Evolutionary conservation across 139 green algal genomes (phyloP).

Genomic region (Chlamydomonas sp.): DNA sequence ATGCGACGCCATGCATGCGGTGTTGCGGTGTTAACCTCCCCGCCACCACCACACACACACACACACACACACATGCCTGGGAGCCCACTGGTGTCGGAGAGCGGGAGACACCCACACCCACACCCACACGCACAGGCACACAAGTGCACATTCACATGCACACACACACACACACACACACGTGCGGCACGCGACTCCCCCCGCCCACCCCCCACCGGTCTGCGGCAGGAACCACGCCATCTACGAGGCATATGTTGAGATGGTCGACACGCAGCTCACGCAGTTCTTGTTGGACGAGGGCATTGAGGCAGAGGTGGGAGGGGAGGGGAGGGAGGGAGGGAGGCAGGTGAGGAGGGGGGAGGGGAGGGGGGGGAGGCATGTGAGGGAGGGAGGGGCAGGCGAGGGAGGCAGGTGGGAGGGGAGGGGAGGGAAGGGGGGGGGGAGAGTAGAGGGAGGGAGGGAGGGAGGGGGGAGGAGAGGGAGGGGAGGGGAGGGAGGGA

Average conservation of each 20-base stretch:
- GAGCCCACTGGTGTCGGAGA: not conserved
- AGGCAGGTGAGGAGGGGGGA: too few species aligned
- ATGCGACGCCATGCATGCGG: not conserved
- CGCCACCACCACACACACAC: not conserved
- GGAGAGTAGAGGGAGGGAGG: too few species aligned
- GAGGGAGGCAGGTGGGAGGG: too few species aligned
- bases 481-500: too few species aligned
- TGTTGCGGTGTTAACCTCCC: not conserved
- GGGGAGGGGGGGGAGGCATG: too few species aligned
- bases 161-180: not conserved
- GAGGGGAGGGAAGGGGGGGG: too few species aligned
- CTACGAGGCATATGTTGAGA: conserved; percentile 2
- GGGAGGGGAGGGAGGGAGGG: too few species aligned
- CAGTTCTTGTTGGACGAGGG: conserved; percentile 10
- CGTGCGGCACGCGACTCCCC: not conserved
- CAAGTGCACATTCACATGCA: not conserved
- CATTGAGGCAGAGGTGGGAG: conserved; percentile 2
- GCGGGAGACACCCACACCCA: not conserved
- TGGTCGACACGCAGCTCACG: conserved; percentile 6
- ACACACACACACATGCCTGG: too few species aligned
- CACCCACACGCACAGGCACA: not conserved
- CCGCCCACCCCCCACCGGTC: not conserved
- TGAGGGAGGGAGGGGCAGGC: too few species aligned
- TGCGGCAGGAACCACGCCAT: conserved; percentile 10
- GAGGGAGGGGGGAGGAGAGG: too few species aligned